Evolutionary conservation across 495 filamentous ascomycete genomes (phyloP).

Genomic region (Penicillium riverlandense): DNA sequence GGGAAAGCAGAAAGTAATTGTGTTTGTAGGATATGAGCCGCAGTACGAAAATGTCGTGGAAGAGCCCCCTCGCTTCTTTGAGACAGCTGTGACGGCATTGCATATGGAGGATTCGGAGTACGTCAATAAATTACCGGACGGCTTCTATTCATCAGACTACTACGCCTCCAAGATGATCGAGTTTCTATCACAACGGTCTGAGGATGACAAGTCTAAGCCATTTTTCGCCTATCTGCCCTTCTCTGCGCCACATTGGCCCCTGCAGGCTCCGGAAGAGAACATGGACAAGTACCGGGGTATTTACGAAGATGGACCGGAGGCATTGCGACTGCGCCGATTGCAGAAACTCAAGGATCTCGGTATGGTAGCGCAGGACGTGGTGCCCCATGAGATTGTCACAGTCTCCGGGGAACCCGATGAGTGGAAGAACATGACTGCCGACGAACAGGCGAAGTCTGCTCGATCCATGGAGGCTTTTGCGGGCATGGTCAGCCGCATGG

Average conservation of each 20-base stretch:
- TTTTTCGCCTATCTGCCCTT: slow-evolving; percentile 58
- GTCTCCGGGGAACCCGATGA: slow-evolving; percentile 46
- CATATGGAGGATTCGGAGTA: background rate
- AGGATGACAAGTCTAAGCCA: slow-evolving; percentile 36
- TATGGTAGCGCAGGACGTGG: slow-evolving; percentile 42
- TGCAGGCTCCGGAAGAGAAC: slow-evolving; percentile 47
- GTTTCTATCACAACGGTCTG: slow-evolving; percentile 46
- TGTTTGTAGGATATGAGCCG: slow-evolving; percentile 34
- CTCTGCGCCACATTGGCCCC: slow-evolving; percentile 55
- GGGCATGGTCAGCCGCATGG: slow-evolving; percentile 58
- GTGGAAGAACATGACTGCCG: slow-evolving; percentile 43
- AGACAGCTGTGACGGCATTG: too few species aligned
- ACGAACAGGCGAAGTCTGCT: slow-evolving; percentile 45
- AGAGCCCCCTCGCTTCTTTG: too few species aligned
- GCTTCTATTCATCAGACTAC: slow-evolving; percentile 49
- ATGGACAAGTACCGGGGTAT: slow-evolving; percentile 47
- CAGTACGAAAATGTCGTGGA: slow-evolving; percentile 44
- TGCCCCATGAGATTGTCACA: slow-evolving; percentile 30
- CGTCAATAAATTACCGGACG: slow-evolving; percentile 36
- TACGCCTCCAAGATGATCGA: slow-evolving; percentile 48
- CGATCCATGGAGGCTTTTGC: slow-evolving; percentile 57
- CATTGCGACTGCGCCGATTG: slow-evolving; percentile 42
- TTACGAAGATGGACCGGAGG: slow-evolving; percentile 51
- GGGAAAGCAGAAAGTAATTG: too few species aligned
- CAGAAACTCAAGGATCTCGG: slow-evolving; percentile 42